These are phyloP conservation scores for Eucalyptus curtisii DNA, from an alignment of 345 rosid genomes.

Conservation along the genomic window DNA sequence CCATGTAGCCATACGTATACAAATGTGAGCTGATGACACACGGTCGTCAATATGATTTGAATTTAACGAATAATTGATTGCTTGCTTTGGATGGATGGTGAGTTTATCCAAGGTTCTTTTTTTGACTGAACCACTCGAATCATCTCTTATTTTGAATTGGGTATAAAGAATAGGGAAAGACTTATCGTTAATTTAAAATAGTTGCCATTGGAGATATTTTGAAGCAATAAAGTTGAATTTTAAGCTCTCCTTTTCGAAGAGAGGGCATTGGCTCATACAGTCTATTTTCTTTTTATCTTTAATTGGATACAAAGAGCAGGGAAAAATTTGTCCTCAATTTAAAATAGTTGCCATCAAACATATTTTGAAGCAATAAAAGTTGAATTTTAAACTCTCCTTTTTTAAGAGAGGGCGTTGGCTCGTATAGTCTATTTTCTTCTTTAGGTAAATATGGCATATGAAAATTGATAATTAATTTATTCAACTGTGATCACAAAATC, in stretches of 20 bases:
- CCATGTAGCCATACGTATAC: rapidly evolving
- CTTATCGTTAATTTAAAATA: background rate
- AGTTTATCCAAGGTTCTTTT: background rate
- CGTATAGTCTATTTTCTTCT: too few relatives aligned
- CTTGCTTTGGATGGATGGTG: rapidly evolving
- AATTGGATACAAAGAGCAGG: background rate
- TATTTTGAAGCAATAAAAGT: background rate
- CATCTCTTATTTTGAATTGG: background rate
- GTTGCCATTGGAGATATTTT: background rate
- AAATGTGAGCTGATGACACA: rapidly evolving
- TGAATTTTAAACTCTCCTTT: background rate
- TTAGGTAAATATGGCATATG: background rate
- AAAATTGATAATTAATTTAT: background rate
- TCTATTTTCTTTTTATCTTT: background rate
- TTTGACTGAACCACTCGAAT: rapidly evolving
- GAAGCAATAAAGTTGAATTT: background rate
- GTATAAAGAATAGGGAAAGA: background rate
- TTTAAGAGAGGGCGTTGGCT: background rate
- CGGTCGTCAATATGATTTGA: rapidly evolving
- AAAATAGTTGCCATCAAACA: background rate
- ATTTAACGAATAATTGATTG: background rate
- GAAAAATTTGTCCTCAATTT: background rate
- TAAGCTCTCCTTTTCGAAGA: background rate
- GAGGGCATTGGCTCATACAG: background rate
- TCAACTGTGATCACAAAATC: background rate